Conservation (phyloP, 306 rosid genomes). For the Vigna trinervia region DNA sequence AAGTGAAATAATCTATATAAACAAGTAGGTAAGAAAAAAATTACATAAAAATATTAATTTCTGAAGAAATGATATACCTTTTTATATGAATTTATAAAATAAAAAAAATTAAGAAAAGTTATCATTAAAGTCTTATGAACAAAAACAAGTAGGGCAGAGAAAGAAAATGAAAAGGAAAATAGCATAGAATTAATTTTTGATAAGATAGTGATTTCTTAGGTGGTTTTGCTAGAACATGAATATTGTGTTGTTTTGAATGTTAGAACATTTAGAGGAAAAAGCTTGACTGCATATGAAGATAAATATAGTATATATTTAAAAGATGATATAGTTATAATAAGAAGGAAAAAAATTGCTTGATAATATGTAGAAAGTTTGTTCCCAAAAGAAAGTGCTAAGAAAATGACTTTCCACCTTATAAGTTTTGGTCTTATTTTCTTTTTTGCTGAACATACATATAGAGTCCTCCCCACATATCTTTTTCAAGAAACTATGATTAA, state of each 20-base stretch:
- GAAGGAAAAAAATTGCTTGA: background rate
- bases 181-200: too few relatives aligned
- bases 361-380: slow-evolving; percentile 33
- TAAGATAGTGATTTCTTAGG: too few relatives aligned
- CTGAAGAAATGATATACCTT: too few relatives aligned
- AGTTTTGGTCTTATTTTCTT: slow-evolving; percentile 33
- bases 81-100: too few relatives aligned
- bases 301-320: background rate
- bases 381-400: slow-evolving; percentile 37
- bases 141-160: too few relatives aligned
- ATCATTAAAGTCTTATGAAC: too few relatives aligned
- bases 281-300: background rate
- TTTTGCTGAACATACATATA: slow-evolving; percentile 30
- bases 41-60: too few relatives aligned
- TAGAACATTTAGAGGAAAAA: slow-evolving; percentile 1
- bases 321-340: slow-evolving; percentile 1
- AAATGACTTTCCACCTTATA: slow-evolving; percentile 48
- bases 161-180: too few relatives aligned
- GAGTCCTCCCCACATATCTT: slow-evolving; percentile 40
- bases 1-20: too few relatives aligned
- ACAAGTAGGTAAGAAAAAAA: too few relatives aligned
- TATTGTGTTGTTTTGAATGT: slow-evolving; percentile 20
- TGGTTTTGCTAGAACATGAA: slow-evolving; percentile 17
- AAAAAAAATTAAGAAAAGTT: too few relatives aligned
- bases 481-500: slow-evolving; percentile 47